phyloP scores from a whole-genome alignment of 805 yeast species.

The Yarrowia osloensis region DNA sequence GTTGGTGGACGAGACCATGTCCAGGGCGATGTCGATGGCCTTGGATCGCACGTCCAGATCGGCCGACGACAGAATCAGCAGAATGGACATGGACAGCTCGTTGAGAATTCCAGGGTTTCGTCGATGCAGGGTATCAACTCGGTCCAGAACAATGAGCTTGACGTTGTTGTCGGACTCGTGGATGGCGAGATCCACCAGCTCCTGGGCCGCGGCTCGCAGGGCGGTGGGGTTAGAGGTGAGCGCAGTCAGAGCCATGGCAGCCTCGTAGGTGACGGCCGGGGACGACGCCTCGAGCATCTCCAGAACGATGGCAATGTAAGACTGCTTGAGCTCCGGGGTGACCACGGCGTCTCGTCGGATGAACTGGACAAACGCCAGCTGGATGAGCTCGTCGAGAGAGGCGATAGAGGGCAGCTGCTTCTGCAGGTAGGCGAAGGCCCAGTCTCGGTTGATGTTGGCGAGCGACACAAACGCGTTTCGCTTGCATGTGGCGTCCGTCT shows the following conservation, averaged over 20 bases:
- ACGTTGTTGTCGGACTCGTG: constrained; percentile 95
- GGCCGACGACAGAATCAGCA: constrained; percentile 82
- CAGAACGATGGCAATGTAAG: constrained; percentile 69
- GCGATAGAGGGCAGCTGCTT: constrained; percentile 62
- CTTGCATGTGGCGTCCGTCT: constrained; percentile 90
- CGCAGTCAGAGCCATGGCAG: constrained; percentile 75
- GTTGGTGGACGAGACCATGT: constrained; percentile 79
- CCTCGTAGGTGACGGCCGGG: constrained; percentile 82
- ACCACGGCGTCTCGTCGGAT: constrained; percentile 75
- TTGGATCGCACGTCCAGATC: constrained; percentile 88
- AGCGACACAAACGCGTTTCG: constrained; percentile 93
- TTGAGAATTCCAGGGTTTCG: constrained; percentile 80
- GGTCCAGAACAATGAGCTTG: constrained; percentile 86
- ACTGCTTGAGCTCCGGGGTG: constrained; percentile 63
- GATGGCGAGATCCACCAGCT: constrained; percentile 83
- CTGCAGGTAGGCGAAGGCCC: constrained; percentile 80
- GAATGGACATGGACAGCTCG: constrained; percentile 79
- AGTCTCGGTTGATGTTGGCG: constrained; percentile 77
- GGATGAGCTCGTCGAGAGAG: constrained; percentile 76
- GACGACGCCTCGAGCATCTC: constrained; percentile 72
- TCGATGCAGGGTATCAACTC: constrained; percentile 73
- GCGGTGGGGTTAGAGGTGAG: constrained; percentile 61
- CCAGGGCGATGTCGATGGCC: constrained; percentile 81
- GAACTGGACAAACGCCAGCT: constrained; percentile 87
- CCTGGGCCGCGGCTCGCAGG: constrained; percentile 75